Evolutionary conservation across 352 stramenopile species (phyloP).

Genomic region (Pythium sp.): DNA sequence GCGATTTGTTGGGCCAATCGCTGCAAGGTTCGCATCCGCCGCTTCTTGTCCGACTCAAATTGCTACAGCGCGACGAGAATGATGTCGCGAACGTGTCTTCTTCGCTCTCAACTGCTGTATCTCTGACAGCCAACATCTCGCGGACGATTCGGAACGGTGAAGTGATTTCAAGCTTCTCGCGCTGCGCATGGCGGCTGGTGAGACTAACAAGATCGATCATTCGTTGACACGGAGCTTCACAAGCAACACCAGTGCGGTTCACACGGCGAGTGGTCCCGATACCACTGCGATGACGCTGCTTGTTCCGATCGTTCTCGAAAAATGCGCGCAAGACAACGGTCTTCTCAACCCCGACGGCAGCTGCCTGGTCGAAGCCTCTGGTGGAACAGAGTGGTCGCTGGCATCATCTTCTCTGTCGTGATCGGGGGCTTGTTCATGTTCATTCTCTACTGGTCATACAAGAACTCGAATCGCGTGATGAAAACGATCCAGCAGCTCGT

Average conservation of each 20-base stretch:
- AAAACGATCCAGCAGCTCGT: constrained; percentile 16
- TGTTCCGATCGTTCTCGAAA: constrained; percentile 4
- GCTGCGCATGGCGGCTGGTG: background rate
- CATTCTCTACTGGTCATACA: constrained; percentile 24
- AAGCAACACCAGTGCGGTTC: background rate
- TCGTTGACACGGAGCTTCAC: constrained; percentile 10
- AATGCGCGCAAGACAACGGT: constrained; percentile 15
- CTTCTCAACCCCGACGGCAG: constrained; percentile 13
- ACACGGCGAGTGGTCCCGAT: background rate
- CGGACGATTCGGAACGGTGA: constrained; percentile 6
- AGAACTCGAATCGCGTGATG: constrained; percentile 19
- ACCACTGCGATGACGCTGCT: background rate
- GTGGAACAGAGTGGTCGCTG: constrained; percentile 15
- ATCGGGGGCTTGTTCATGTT: constrained; percentile 14
- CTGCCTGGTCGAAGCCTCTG: constrained; percentile 17
- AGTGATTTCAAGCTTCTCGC: background rate
- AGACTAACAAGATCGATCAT: constrained; percentile 4
- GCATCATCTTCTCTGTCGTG: constrained; percentile 17
- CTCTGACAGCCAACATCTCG: constrained; percentile 3
- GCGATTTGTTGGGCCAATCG: background rate
- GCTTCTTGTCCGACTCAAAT: constrained; percentile 1
- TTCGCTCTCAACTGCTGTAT: background rate
- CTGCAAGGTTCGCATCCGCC: background rate
- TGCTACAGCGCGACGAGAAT: constrained; percentile 3
- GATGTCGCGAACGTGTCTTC: background rate